A percentile compares a stretch with the other conserved stretches of the same genome.
phyloP scores from a whole-genome alignment of 352 stramenopile species.

The Globisporangium alternatum region DNA sequence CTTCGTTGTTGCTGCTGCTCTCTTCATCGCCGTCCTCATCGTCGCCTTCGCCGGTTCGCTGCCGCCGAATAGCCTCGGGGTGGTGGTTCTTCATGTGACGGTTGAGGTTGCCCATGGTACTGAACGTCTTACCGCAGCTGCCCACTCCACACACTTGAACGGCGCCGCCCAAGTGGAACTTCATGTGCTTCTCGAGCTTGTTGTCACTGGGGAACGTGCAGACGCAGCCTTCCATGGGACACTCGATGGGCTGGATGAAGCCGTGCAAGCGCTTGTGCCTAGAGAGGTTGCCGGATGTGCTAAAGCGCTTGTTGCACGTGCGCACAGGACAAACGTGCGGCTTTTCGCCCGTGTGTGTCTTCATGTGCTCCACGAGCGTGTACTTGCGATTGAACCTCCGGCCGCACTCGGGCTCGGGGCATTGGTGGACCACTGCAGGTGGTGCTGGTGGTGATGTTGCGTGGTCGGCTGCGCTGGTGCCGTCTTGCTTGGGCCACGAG shows the following conservation, averaged over 20 bases:
- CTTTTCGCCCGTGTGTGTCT: slow-evolving; percentile 58
- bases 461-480: too few species aligned
- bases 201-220: slow-evolving; percentile 40
- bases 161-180: slow-evolving; percentile 37
- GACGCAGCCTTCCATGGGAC: slow-evolving; percentile 29
- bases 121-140: slow-evolving; percentile 58
- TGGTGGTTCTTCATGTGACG: slow-evolving; percentile 25
- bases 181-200: slow-evolving; percentile 54
- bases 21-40: neutral
- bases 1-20: neutral
- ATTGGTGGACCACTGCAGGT: slow-evolving; percentile 18
- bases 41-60: neutral
- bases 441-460: neutral
- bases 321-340: slow-evolving; percentile 45
- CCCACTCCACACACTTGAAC: slow-evolving; percentile 12
- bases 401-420: slow-evolving; percentile 24
- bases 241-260: slow-evolving; percentile 35
- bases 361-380: slow-evolving; percentile 50
- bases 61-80: neutral
- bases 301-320: slow-evolving; percentile 48
- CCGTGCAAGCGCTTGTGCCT: slow-evolving; percentile 53
- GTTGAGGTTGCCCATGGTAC: slow-evolving; percentile 53
- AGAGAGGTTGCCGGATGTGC: slow-evolving; percentile 48
- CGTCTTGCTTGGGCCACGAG: neutral
- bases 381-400: slow-evolving; percentile 49